Base-by-base conservation (phyloP, 192 early-diverging fungal genomes). In the Rhizophlyctis rosea region DNA sequence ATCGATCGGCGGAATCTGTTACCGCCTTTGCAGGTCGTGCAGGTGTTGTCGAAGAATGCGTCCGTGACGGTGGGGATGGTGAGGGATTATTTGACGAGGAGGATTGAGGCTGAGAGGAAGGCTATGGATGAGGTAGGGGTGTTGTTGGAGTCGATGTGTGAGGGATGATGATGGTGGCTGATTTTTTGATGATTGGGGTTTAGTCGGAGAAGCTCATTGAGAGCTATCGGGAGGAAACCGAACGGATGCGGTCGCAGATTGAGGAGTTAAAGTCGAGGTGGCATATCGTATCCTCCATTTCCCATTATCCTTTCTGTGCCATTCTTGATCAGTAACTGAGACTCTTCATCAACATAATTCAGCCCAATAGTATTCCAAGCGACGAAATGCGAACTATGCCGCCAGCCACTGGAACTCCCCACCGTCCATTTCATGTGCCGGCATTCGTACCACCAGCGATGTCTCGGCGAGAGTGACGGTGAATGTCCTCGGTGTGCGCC, bases 381-480 rank as follows among this genome's bases (percentile, higher is more conserved):
- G 1, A 75, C 70, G 7, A 81, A 77, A 47, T 83, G 81, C 59
- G 64, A 71, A 35, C 32, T 77, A 4, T 83, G 81, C 54, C 28
- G 55, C 2, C 74, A 79, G 59, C 54, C 66, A 1, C 56, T 99
- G 32, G 94, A 99, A 54, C 62, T 99, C 57, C 96, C 96, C 0
- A 86, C 88, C 30, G 80, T 99, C 0, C 92, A 96, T 62, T 99
- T 96, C 69, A 67, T 95, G 64, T 99, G 96, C 77, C 83, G 89
- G 59, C 96, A 99, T 62, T 91, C 92, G 47, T 99, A 89, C 68
- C 96, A 99, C 72, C 87, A 91, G 65, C 73, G 67, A 44, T 77
- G 75, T 61, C 72, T 81, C n/a, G 85, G 83, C 49, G 72, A 81
- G 47, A 61, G 34, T 13, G 73, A 75, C 39, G 56, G 64, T 30